Evolutionary conservation across 768 basidiomycete species (phyloP).

Genomic region (Pisolithus microcarpus): DNA sequence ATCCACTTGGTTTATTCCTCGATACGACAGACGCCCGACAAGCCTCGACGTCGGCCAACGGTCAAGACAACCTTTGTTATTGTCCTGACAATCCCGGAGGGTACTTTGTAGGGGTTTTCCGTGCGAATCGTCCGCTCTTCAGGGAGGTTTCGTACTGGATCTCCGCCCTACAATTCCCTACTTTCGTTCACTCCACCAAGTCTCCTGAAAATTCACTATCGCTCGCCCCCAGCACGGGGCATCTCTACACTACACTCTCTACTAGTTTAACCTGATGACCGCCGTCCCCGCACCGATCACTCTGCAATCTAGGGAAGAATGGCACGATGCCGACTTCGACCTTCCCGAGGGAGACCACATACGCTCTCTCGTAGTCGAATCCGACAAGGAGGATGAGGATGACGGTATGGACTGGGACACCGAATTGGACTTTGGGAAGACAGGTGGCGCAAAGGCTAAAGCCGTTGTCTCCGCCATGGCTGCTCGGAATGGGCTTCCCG

Average conservation of each 20-base stretch:
- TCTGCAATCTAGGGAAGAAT: constrained; percentile 60
- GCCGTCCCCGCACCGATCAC: constrained; percentile 49
- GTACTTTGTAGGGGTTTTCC: constrained; percentile 3
- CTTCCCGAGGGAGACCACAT: constrained; percentile 68
- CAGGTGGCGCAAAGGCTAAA: constrained; percentile 43
- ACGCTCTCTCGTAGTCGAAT: constrained; percentile 48
- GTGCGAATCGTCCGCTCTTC: constrained; percentile 2
- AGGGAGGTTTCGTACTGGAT: constrained; percentile 2
- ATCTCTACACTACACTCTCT: constrained; percentile 15
- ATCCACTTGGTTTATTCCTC: constrained; percentile 13
- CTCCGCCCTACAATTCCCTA: neutral
- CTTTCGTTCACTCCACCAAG: constrained; percentile 4
- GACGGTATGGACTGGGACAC: constrained; percentile 73
- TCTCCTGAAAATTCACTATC: constrained; percentile 11
- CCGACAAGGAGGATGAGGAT: constrained; percentile 60
- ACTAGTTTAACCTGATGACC: constrained; percentile 42
- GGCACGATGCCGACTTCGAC: constrained; percentile 85
- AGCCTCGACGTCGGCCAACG: neutral
- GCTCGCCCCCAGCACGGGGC: constrained; percentile 16
- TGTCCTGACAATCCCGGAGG: neutral
- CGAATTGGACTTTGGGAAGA: constrained; percentile 62
- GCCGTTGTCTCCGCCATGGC: constrained; percentile 33
- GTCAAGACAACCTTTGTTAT: constrained; percentile 10
- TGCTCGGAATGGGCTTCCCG: constrained; percentile 36
- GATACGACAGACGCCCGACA: constrained; percentile 4